Evolutionary conservation across 1,139 yeast species (phyloP).

Genomic region (Arxiozyma bovina): DNA sequence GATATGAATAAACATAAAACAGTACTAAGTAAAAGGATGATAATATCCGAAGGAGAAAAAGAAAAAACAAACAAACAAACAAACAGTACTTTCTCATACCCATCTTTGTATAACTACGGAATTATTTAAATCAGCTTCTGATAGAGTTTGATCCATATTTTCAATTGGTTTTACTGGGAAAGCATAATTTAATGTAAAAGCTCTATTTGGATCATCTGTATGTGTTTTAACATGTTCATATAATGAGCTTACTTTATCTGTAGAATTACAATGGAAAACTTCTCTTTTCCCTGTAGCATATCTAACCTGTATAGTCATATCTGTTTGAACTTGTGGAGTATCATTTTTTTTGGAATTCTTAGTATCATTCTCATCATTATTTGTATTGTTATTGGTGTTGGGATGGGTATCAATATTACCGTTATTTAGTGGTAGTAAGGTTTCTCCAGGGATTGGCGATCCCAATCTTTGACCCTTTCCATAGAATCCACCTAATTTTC

Average conservation of each 20-base stretch:
- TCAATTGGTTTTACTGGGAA: conserved; percentile 76
- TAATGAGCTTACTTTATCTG: conserved; percentile 58
- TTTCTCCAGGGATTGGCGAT: conserved; percentile 74
- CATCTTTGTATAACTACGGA: conserved; percentile 90
- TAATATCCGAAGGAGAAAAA: neutral
- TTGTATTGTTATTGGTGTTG: neutral
- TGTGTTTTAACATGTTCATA: conserved; percentile 58
- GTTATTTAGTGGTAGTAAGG: conserved; percentile 21
- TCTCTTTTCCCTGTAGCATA: conserved; percentile 72
- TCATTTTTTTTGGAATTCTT: neutral
- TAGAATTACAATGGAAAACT: conserved; percentile 54
- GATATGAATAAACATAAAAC: neutral
- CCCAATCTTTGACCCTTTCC: conserved; percentile 91
- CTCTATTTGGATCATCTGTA: conserved; percentile 37
- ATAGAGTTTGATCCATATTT: conserved; percentile 48
- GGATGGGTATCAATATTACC: no score
- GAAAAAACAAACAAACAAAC: neutral
- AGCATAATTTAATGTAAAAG: conserved; percentile 65
- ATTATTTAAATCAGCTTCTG: conserved; percentile 68
- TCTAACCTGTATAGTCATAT: conserved; percentile 72
- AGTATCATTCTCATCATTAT: neutral
- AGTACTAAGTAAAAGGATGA: neutral
- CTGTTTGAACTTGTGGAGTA: conserved; percentile 24
- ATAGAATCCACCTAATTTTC: conserved; percentile 57
- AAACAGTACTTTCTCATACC: conserved; percentile 26